phyloP scores from a whole-genome alignment of 768 basidiomycete species.

The Rhizopogon vulgaris region DNA sequence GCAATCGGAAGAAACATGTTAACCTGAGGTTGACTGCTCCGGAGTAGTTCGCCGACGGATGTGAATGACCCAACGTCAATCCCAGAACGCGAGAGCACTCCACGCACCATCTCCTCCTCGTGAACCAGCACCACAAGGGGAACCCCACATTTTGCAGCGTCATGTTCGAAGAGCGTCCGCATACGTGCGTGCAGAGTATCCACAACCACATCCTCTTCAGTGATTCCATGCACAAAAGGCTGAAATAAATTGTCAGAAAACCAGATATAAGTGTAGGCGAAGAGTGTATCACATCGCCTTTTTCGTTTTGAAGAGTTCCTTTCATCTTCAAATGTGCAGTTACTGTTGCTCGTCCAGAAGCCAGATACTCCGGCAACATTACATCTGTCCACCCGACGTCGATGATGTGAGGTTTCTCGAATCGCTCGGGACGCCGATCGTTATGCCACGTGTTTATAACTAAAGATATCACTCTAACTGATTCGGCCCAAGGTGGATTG shows the following conservation, averaged over 20 bases:
- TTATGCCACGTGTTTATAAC: constrained; percentile 28
- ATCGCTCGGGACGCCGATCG: constrained; percentile 29
- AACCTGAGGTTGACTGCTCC: constrained; percentile 4
- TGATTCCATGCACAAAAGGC: constrained; percentile 1
- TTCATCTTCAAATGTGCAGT: constrained; percentile 16
- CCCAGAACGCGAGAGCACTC: constrained; percentile 35
- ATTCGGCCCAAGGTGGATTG: constrained; percentile 25
- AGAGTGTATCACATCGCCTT: constrained; percentile 11
- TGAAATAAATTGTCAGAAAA: constrained; percentile 10
- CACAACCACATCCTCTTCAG: constrained; percentile 1
- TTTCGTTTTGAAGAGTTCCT: constrained; percentile 1
- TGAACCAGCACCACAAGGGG: constrained; percentile 46
- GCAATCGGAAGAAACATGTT: background rate
- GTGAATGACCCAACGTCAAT: constrained; percentile 38
- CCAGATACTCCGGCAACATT: constrained; percentile 20
- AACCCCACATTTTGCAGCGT: constrained; percentile 9
- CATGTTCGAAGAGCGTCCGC: constrained; percentile 16
- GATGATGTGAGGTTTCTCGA: constrained; percentile 26
- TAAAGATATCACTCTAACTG: constrained; percentile 30
- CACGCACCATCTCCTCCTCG: constrained; percentile 31
- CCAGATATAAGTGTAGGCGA: background rate
- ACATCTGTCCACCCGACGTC: constrained; percentile 40
- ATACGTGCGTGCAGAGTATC: constrained; percentile 8
- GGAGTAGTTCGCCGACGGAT: constrained; percentile 21
- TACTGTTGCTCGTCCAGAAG: constrained; percentile 7